Conservation (phyloP, 192 early-diverging fungal species). For the Umbelopsis sp. region DNA sequence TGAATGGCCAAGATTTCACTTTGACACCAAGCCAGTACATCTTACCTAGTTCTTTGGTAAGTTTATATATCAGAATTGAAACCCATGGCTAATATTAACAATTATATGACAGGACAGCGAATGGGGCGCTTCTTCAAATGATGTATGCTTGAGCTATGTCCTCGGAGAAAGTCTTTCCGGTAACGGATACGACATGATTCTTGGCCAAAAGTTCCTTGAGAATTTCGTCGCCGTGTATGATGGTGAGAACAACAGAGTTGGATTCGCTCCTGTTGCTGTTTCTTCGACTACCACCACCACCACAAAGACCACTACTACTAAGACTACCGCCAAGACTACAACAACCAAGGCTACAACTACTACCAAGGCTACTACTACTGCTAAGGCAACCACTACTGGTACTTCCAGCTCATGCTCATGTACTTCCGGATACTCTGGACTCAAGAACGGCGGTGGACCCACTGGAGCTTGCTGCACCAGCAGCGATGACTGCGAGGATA, state of each 20-base stretch:
- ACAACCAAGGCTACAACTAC: background rate
- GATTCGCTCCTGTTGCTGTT: background rate
- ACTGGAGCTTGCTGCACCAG: background rate
- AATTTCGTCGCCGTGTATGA: conserved; percentile 31
- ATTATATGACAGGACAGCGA: too few relatives aligned
- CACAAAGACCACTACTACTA: background rate
- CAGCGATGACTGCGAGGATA: background rate
- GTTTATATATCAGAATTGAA: too few relatives aligned
- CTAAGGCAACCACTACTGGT: conserved; percentile 3
- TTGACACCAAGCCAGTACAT: too few relatives aligned
- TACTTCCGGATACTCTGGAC: background rate
- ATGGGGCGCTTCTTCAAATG: too few relatives aligned
- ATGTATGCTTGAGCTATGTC: too few relatives aligned
- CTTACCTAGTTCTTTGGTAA: too few relatives aligned
- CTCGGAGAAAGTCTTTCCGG: too few relatives aligned
- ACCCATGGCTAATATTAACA: too few relatives aligned
- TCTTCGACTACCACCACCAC: too few relatives aligned
- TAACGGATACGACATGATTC: conserved; percentile 19
- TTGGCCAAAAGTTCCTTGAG: conserved; percentile 39
- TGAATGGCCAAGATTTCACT: too few relatives aligned
- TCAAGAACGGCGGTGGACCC: background rate
- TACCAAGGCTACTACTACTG: background rate
- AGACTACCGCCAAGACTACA: background rate
- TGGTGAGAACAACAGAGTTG: conserved; percentile 25
- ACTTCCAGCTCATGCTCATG: conserved; percentile 1